Conservation (phyloP, 371 early-diverging fungal species). For the Apophysomyces elegans region DNA sequence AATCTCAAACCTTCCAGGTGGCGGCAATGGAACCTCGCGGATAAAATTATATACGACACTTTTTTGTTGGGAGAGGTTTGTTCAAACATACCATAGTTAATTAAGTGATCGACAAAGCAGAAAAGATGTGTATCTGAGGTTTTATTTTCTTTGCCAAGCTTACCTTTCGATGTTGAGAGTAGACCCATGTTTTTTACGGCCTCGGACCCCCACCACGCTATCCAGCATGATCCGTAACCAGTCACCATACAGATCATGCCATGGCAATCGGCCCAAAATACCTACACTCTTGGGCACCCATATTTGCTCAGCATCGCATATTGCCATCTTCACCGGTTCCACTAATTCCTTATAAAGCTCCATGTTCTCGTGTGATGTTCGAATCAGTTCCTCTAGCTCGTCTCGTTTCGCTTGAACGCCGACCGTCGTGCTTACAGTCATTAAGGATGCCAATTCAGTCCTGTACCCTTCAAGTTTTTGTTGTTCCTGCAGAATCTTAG, state of each 20-base stretch:
- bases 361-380: constrained; percentile 71
- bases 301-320: constrained; percentile 60
- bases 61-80: not conserved
- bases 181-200: constrained; percentile 40
- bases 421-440: constrained; percentile 24
- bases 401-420: constrained; percentile 30
- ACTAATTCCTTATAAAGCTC: constrained; percentile 68
- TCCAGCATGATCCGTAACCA: constrained; percentile 74
- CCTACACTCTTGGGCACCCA: constrained; percentile 81
- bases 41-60: constrained; percentile 71
- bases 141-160: constrained; percentile 1
- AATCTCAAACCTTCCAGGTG: constrained; percentile 82
- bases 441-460: constrained; percentile 19
- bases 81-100: too few species aligned
- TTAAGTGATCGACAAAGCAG: not conserved
- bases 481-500: constrained; percentile 45
- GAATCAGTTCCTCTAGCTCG: constrained; percentile 42
- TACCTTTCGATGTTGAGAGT: constrained; percentile 59
- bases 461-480: constrained; percentile 24
- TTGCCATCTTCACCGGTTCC: constrained; percentile 61
- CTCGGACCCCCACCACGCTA: constrained; percentile 62
- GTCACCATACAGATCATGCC: constrained; percentile 75
- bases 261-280: constrained; percentile 72
- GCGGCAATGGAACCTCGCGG: constrained; percentile 78
- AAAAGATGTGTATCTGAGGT: not conserved